A percentile compares a stretch with the other conserved stretches of the same genome.
Conservation (phyloP, 192 early-diverging fungal genomes). For the Coemansia sp. region DNA sequence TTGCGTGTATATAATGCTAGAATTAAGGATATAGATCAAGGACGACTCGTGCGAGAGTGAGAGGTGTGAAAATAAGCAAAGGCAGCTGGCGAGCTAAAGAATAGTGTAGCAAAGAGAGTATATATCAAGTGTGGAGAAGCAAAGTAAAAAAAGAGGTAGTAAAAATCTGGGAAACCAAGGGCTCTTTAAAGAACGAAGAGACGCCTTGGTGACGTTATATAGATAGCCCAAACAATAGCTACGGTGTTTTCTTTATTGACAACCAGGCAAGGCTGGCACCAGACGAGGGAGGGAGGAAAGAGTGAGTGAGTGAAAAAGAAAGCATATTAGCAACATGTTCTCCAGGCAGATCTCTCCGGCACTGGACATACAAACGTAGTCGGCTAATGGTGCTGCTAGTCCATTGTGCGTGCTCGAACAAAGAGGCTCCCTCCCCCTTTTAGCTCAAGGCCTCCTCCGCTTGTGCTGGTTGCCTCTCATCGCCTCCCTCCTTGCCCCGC, state of each 20-base stretch:
- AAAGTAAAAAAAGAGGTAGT: background rate
- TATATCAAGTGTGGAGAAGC: background rate
- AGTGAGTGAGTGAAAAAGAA: slow-evolving; percentile 6
- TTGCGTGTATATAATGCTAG: background rate
- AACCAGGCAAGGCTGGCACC: slow-evolving; percentile 1
- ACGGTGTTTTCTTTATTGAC: background rate
- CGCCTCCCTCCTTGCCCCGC: slow-evolving; percentile 11
- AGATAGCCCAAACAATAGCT: background rate
- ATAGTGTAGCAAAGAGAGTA: background rate
- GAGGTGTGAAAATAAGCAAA: background rate
- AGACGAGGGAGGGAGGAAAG: slow-evolving; percentile 19
- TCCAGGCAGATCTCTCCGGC: slow-evolving; percentile 1
- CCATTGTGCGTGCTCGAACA: slow-evolving; percentile 9
- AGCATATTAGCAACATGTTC: slow-evolving; percentile 10
- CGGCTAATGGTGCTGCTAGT: slow-evolving; percentile 4
- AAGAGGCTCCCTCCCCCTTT: background rate
- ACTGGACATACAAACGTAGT: background rate
- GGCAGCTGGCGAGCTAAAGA: background rate
- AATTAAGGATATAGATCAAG: background rate
- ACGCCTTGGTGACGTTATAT: background rate
- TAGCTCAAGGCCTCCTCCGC: slow-evolving; percentile 5
- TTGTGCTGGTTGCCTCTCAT: slow-evolving; percentile 1
- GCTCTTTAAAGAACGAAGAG: background rate
- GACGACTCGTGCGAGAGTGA: background rate
- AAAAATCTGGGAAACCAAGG: background rate